Evolutionary conservation across 306 rosid species (phyloP), one percentile per base, ranked within the genome.

Genomic region (Comarum palustre): DNA sequence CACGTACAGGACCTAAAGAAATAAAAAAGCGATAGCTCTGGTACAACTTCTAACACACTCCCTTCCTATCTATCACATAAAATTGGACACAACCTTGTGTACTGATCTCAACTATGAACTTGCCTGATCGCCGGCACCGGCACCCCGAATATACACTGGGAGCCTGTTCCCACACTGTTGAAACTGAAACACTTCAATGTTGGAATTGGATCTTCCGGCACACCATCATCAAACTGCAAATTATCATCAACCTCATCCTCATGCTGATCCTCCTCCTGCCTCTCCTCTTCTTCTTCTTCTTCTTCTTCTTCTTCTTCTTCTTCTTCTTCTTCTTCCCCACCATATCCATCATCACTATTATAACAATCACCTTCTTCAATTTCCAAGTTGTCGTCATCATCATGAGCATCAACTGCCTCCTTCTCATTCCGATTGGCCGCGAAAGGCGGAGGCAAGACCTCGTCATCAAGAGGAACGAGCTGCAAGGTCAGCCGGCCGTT

Each of bases 401-500:
- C 64, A 58, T 13, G 1, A 29, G 34, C 41, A 5, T 29, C 2
- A 50, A 50, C 55, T 27, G 39, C 55, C 7, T 36, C 71, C 7
- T 14, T 17, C 42, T 7, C 82, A 46, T 54, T 66, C 29, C 10
- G 20, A 54, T 27, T 16, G 10, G n/a, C 48, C n/a, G 15, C 20
- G 6, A 55, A 31, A 11, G 74, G 68, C 4, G 79, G 29, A 4
- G 9, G 17, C 52, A 27, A 38, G 11, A 63, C 60, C 5, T 78
- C 76, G 4, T 80, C 79, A 6, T 79, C 87, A 4, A 85, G 42
- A 0, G 81, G 84, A 65, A 92, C 87, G 12, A 90, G 90, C 27
- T 90, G 84, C 78, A 90, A 75, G 12, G 86, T 90, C 50, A 92
- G 93, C 10, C 96, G 78, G 6, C 96, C 98, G 69, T 88, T 77